Conservation (phyloP, 1,284 basidiomycete species). For the Waitea zeae region DNA sequence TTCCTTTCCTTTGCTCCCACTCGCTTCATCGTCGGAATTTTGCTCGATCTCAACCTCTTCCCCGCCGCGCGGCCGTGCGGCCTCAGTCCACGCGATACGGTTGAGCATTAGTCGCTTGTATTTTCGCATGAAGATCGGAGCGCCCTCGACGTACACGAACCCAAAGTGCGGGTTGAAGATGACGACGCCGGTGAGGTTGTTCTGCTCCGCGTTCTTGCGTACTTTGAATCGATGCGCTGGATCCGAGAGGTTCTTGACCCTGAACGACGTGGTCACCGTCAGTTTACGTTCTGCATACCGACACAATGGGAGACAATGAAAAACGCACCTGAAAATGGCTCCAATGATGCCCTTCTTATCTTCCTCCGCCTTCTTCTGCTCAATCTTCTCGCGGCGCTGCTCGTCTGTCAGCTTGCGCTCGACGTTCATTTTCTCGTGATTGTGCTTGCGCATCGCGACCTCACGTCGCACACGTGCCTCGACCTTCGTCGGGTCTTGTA, state of each 20-base stretch:
- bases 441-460: constrained; percentile 77
- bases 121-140: constrained; percentile 68
- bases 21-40: constrained; percentile 10
- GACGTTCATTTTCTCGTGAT: constrained; percentile 86
- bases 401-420: constrained; percentile 87
- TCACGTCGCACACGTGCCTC: constrained; percentile 90
- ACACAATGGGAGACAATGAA: not conserved
- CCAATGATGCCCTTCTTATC: constrained; percentile 80
- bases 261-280: constrained; percentile 14
- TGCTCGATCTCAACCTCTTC: constrained; percentile 51
- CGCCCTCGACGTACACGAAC: constrained; percentile 90
- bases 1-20: constrained; percentile 12
- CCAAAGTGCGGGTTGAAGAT: constrained; percentile 83
- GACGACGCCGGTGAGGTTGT: constrained; percentile 74
- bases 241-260: constrained; percentile 81
- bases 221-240: constrained; percentile 94
- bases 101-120: constrained; percentile 82
- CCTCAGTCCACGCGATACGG: constrained; percentile 91
- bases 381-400: constrained; percentile 73
- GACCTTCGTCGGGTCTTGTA: constrained; percentile 94
- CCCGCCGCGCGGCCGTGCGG: constrained; percentile 60
- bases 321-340: constrained; percentile 76
- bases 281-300: constrained; percentile 2
- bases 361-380: constrained; percentile 69
- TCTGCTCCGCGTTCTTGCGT: constrained; percentile 87